Conservation (phyloP, 1,139 yeast genomes). For the Debaryomyces udenii region DNA sequence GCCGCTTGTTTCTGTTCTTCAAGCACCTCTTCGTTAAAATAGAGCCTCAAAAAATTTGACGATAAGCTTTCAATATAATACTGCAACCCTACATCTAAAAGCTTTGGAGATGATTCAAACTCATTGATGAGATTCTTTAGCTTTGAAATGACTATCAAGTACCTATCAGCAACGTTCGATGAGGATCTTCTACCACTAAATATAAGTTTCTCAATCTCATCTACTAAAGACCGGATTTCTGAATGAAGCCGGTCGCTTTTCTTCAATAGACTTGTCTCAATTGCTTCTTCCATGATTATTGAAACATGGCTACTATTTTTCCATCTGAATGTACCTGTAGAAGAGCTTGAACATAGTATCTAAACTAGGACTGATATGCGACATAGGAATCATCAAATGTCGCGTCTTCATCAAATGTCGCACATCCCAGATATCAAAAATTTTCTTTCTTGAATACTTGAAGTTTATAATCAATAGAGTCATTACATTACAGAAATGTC, state of each 20-base stretch:
- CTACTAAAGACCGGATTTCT: slow-evolving; percentile 13
- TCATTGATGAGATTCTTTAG: slow-evolving; percentile 30
- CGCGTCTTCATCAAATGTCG: slow-evolving; percentile 1
- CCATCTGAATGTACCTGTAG: no score
- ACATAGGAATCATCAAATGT: neutral
- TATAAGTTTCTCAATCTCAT: slow-evolving; percentile 1
- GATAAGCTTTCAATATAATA: slow-evolving; percentile 34
- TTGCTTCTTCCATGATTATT: slow-evolving; percentile 24
- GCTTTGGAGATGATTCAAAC: slow-evolving; percentile 60
- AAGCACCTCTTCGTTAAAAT: neutral
- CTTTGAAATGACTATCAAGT: slow-evolving; percentile 4
- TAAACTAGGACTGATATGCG: neutral
- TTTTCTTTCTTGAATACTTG: slow-evolving; percentile 1
- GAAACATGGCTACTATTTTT: neutral
- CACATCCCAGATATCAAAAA: neutral
- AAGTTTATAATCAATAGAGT: neutral
- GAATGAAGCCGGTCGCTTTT: slow-evolving; percentile 23
- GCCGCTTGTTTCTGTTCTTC: slow-evolving; percentile 6
- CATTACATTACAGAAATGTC: slow-evolving; percentile 1
- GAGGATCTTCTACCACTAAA: neutral
- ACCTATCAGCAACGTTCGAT: slow-evolving; percentile 4
- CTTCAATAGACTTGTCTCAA: slow-evolving; percentile 21
- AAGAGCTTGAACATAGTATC: no score
- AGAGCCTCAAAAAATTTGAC: slow-evolving; percentile 24
- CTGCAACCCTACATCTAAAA: slow-evolving; percentile 47